Evolutionary conservation across 306 rosid species (phyloP), one percentile per base, ranked within the genome.

Genomic region (Glycine soja): DNA sequence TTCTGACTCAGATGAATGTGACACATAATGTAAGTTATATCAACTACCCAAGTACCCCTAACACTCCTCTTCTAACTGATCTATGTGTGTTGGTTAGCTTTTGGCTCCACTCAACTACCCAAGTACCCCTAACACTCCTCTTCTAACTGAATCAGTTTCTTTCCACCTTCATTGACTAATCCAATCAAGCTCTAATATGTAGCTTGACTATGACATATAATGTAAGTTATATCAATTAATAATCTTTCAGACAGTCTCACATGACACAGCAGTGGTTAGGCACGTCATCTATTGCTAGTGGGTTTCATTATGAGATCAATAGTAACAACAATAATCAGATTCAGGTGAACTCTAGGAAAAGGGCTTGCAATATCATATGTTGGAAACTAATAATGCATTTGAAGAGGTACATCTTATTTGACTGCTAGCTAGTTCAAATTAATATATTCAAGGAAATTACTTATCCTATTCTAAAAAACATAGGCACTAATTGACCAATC

Each of bases 1-100:
- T 47, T 86, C 89, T 88, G 93, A 90, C 82, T 92, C 90, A 50
- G 95, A 92, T 81, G 91, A 85, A 52, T 83, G 64, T 34, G 87
- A 80, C 85, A 84, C 10, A n/a, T n/a, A n/a, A n/a, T n/a, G n/a
- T n/a, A n/a, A n/a, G n/a, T n/a, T n/a, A n/a, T n/a, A n/a, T n/a
- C n/a, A n/a, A 90, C 88, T 40, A 66, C 84, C 83, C 16, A 6
- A 59, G 64, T 16, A 72, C 19, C 0, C 61, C 70, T n/a, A n/a
- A n/a, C n/a, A n/a, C n/a, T n/a, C n/a, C n/a, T n/a, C n/a, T n/a
- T n/a, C n/a, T n/a, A 24, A 81, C 76, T 47, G 78, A 43, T 62
- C 32, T 34, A 34, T 32, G 13, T 56, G 45, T 63, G 74, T 76
- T 62, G 56, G 54, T 56, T 80, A 57, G 53, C 56, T 70, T 90